These are phyloP conservation scores for Vitis amurensis DNA, from an alignment of 164 flowering plant species.

Conservation along the genomic window DNA sequence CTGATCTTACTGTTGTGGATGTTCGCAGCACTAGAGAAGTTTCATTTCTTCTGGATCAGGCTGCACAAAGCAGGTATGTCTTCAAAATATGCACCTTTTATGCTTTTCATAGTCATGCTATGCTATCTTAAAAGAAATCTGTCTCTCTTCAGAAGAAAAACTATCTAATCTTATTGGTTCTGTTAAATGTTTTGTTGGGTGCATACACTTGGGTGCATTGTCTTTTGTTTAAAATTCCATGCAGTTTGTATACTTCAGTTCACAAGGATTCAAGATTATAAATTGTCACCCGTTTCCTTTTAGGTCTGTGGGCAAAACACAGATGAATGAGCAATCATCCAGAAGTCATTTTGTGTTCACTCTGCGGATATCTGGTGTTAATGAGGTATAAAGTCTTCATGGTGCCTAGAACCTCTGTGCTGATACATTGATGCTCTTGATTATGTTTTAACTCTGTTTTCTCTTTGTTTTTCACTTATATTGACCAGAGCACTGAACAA, in stretches of 20 bases:
- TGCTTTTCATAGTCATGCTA: not conserved
- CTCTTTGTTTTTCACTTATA: not conserved
- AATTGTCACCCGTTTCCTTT: not conserved
- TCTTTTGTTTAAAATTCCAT: too few species aligned
- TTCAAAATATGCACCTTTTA: not conserved
- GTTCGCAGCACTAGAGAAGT: constrained; percentile 83
- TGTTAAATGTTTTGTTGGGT: not conserved
- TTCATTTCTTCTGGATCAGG: constrained; percentile 73
- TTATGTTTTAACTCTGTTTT: too few species aligned
- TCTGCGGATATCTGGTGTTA: constrained; percentile 74
- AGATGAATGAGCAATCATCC: constrained; percentile 96
- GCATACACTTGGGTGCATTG: too few species aligned
- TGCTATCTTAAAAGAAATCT: not conserved
- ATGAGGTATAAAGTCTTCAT: constrained; percentile 55
- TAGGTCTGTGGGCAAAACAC: constrained; percentile 94
- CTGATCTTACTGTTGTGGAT: constrained; percentile 90
- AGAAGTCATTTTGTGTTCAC: constrained; percentile 97
- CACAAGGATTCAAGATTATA: not conserved
- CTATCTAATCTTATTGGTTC: not conserved
- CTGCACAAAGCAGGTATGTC: constrained; percentile 85
- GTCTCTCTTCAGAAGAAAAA: not conserved
- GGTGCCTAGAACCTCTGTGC: not conserved
- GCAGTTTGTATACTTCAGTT: not conserved
- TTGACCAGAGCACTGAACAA: constrained; percentile 78
- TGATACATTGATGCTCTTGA: not conserved